Evolutionary conservation across 345 rosid genomes (phyloP).

Genomic region (Heritiera littoralis): DNA sequence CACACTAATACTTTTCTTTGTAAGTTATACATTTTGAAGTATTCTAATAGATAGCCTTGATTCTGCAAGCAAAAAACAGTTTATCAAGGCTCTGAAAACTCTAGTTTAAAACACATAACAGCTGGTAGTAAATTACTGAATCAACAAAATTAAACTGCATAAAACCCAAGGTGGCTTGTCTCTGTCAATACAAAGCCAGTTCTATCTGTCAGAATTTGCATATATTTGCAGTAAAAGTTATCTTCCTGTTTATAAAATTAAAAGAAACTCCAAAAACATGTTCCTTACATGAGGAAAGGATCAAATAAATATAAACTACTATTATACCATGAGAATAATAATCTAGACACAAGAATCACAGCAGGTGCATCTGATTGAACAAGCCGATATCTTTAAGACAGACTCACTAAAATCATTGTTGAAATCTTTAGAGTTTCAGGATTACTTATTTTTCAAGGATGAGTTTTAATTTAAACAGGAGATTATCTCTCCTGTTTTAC

Average conservation of each 20-base stretch:
- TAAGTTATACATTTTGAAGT: neutral
- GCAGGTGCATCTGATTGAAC: neutral
- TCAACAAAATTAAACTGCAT: neutral
- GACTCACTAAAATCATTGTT: neutral
- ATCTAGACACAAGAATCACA: slow-evolving; percentile 6
- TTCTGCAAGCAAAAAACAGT: neutral
- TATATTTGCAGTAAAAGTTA: slow-evolving; percentile 10
- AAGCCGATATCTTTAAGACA: neutral
- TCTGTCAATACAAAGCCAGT: neutral
- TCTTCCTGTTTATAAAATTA: neutral
- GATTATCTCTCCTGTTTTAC: too few species aligned
- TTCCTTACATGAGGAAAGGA: neutral
- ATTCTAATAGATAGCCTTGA: neutral
- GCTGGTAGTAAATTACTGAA: neutral
- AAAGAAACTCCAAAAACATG: neutral
- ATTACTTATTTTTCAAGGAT: too few species aligned
- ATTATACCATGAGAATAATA: neutral
- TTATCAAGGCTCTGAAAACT: neutral
- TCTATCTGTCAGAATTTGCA: neutral
- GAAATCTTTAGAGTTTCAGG: too few species aligned
- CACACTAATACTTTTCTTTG: neutral
- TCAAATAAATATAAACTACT: neutral
- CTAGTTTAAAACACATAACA: neutral
- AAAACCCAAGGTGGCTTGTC: too few species aligned
- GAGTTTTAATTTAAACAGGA: too few species aligned